Percentiles rank a stretch among this genome's conserved stretches.
Evolutionary conservation across 306 rosid genomes (phyloP).

Genomic region (Gillenia trifoliata): DNA sequence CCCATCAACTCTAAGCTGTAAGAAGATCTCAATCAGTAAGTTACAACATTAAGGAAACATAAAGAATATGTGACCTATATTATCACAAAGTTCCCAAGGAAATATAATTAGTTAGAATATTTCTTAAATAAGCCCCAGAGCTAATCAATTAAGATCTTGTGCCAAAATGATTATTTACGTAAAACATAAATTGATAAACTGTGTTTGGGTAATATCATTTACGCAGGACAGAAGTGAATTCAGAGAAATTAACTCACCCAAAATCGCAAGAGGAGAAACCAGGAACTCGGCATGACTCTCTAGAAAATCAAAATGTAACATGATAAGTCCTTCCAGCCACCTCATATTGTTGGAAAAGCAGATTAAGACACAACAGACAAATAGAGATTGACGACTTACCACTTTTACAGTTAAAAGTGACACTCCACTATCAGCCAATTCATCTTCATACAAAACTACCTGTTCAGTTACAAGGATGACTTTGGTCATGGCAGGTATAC

Average conservation of each 20-base stretch:
- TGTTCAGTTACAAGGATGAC: conserved; percentile 34
- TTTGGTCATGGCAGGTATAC: conserved; percentile 21
- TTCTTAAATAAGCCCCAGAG: not conserved
- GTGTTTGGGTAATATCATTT: conserved; percentile 7
- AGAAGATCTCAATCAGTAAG: conserved; percentile 20
- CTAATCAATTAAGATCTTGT: not conserved
- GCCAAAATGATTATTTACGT: not conserved
- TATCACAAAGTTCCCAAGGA: not conserved
- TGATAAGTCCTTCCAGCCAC: conserved; percentile 26
- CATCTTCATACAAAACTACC: conserved; percentile 96
- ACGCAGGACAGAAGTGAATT: not conserved
- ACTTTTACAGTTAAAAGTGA: conserved; percentile 96
- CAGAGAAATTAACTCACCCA: conserved; percentile 67
- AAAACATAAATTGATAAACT: too few relatives aligned
- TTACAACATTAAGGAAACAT: not conserved
- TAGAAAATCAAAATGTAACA: conserved; percentile 33
- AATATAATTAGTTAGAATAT: not conserved
- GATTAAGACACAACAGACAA: conserved; percentile 5
- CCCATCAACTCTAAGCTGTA: conserved; percentile 97
- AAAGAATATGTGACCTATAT: not conserved
- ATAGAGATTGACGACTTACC: conserved; percentile 45
- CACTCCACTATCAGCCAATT: conserved; percentile 87
- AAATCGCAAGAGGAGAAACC: conserved; percentile 94
- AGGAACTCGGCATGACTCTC: conserved; percentile 96
- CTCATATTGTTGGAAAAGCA: conserved; percentile 11